These are phyloP conservation scores for Fusarium tupiense DNA, from an alignment of 2,329 filamentous ascomycete genomes.

Conservation along the genomic window DNA sequence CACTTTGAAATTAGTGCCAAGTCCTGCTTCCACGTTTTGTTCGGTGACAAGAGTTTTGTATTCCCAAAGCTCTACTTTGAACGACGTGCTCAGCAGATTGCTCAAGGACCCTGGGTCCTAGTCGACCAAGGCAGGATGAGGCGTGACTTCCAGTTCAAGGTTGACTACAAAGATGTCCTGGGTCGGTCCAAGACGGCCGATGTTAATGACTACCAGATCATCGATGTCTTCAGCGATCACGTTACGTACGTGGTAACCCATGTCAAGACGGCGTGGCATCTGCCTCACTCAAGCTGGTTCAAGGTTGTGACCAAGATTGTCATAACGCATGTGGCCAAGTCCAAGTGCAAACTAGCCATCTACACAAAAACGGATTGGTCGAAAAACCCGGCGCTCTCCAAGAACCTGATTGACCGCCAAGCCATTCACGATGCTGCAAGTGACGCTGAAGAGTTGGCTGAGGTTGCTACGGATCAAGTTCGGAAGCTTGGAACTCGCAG, in stretches of 20 bases:
- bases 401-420: constrained; percentile 71
- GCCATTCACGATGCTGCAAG: constrained; percentile 79
- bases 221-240: constrained; percentile 84
- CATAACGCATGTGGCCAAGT: constrained; percentile 92
- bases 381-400: constrained; percentile 69
- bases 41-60: constrained; percentile 94
- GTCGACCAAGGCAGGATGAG: constrained; percentile 76
- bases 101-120: constrained; percentile 85
- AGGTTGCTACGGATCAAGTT: constrained; percentile 81
- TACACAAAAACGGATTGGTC: constrained; percentile 91
- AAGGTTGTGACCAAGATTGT: constrained; percentile 89
- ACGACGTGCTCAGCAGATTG: constrained; percentile 79
- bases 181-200: constrained; percentile 68
- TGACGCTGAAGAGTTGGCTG: constrained; percentile 78
- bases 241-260: constrained; percentile 73
- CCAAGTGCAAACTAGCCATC: constrained; percentile 88
- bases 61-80: constrained; percentile 93
- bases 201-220: constrained; percentile 84
- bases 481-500: constrained; percentile 77
- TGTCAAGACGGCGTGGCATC: constrained; percentile 78
- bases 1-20: constrained; percentile 93
- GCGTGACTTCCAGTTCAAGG: constrained; percentile 83
- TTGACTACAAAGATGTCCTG: constrained; percentile 72
- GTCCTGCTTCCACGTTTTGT: constrained; percentile 93
- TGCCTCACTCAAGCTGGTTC: constrained; percentile 83